Base-by-base conservation (phyloP, 805 yeast species). In the Starmerella bombicola region DNA sequence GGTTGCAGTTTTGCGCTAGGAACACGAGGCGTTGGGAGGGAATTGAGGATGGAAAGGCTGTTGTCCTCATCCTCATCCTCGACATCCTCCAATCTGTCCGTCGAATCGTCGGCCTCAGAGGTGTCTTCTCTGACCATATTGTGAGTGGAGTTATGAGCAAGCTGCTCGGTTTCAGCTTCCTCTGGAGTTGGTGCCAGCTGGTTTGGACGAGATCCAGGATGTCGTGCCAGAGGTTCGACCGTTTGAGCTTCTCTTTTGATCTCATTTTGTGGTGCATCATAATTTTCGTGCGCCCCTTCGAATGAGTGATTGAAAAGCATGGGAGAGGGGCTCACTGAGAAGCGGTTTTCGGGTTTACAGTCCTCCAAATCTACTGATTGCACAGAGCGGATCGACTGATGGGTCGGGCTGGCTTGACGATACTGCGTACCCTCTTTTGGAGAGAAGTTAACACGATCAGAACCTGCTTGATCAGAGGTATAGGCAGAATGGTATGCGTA, bases 11-110 rank as follows among this genome's bases (percentile, higher is more conserved):
- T 9, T 8, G 32, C 9, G 16, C 37, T 36, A 22, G 31, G 30
- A 5, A 30, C 33, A 1, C 43, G 33, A 5, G 50, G 48, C 19
- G 46, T 40, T 1, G 50, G 50, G 12, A 46, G 43, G 7, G 47
- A 31, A 26, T 40, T 45, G 13, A 46, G 41, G 34, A 46, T 30
- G 7, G 48, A 31, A 2, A 32, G 43, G 30, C 41, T 33, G 16
- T 26, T 28, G 18, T 37, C 44, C 10, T 33, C 37, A 15, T 42
- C 42, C 16, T 41, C 40, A 4, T 33, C 40, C 5, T 32, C 38
- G 8, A 19, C 9, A 4, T 25, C 31, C 26, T 32, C 37, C 7
- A 6, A 15, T 4, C 35, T 13, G 9, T 10, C 12, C 12, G 9
- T 13, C 33, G 38, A n/a, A 4, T 35, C 43, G 25, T 16, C 29